Conservation (phyloP, 169 alveolate genomes). For the Plasmodium chabaudi region DNA sequence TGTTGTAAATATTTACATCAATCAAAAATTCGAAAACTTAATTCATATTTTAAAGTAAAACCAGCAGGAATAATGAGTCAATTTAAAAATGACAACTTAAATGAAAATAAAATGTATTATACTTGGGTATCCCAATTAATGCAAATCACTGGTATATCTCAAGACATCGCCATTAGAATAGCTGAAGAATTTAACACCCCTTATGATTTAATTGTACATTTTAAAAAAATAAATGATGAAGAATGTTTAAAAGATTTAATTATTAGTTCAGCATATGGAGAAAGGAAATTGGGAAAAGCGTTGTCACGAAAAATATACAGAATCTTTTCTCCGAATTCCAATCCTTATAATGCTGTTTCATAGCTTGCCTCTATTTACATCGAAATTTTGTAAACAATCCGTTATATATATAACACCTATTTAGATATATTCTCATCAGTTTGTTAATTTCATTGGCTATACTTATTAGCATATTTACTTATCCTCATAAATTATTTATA, state of each 20-base stretch:
- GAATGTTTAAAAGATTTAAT: constrained; percentile 60
- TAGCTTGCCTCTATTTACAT: background rate
- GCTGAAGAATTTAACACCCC: constrained; percentile 51
- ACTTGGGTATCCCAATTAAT: constrained; percentile 68
- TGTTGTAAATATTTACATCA: constrained; percentile 51
- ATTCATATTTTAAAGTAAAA: constrained; percentile 61
- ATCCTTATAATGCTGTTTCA: constrained; percentile 40
- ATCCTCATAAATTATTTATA: too few species aligned
- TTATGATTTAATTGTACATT: constrained; percentile 53
- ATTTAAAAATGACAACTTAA: constrained; percentile 5
- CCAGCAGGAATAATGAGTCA: constrained; percentile 34
- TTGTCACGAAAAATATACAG: constrained; percentile 58
- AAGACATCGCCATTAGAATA: constrained; percentile 44
- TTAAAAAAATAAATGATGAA: constrained; percentile 64
- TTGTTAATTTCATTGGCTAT: too few species aligned
- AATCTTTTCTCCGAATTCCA: constrained; percentile 53
- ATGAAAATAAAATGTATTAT: constrained; percentile 1
- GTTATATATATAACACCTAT: too few species aligned
- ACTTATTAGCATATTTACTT: too few species aligned
- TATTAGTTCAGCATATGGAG: constrained; percentile 64
- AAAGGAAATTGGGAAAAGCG: constrained; percentile 57
- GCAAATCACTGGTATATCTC: constrained; percentile 73
- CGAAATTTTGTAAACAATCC: too few species aligned
- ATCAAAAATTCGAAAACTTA: constrained; percentile 48
- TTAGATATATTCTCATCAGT: too few species aligned